Percentiles rank a stretch among this genome's conserved stretches.
Evolutionary conservation across 768 basidiomycete species (phyloP).

Genomic region (Leucosporidium yakuticum): DNA sequence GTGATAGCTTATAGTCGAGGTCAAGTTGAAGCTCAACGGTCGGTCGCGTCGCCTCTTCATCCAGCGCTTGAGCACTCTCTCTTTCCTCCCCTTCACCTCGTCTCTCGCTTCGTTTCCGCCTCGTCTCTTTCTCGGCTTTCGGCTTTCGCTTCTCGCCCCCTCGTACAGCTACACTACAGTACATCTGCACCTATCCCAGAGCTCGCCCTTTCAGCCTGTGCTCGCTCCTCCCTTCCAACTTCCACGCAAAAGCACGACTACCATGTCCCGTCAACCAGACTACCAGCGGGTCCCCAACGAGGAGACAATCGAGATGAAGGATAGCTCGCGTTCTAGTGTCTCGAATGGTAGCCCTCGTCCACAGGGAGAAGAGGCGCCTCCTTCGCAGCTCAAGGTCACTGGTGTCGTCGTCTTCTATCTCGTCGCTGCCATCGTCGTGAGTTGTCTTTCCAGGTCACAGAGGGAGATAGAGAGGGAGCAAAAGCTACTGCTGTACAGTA

Average conservation of each 20-base stretch:
- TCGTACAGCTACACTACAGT: too few species aligned
- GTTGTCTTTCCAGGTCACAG: slow-evolving; percentile 43
- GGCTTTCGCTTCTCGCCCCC: too few species aligned
- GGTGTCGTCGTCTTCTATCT: slow-evolving; percentile 60
- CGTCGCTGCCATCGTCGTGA: slow-evolving; percentile 75
- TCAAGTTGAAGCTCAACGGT: too few species aligned
- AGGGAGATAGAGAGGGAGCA: neutral
- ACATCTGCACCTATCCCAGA: too few species aligned
- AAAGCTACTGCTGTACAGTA: neutral
- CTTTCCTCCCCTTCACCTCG: too few species aligned
- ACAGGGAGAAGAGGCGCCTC: neutral
- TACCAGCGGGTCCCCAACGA: slow-evolving; percentile 30
- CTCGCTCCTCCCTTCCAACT: too few species aligned
- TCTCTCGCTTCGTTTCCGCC: too few species aligned
- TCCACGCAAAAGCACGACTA: neutral
- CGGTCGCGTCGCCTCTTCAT: too few species aligned
- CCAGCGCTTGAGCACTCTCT: too few species aligned
- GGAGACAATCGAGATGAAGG: slow-evolving; percentile 7
- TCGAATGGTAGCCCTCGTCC: neutral
- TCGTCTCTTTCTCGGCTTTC: too few species aligned
- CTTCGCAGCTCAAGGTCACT: slow-evolving; percentile 4
- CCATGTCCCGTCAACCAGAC: slow-evolving; percentile 9
- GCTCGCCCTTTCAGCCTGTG: too few species aligned
- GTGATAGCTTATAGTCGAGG: too few species aligned
- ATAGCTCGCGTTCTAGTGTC: neutral